Percentiles rank a stretch among this genome's conserved stretches.
phyloP scores from a whole-genome alignment of 441 rosid species.

The Adansonia gregorii region DNA sequence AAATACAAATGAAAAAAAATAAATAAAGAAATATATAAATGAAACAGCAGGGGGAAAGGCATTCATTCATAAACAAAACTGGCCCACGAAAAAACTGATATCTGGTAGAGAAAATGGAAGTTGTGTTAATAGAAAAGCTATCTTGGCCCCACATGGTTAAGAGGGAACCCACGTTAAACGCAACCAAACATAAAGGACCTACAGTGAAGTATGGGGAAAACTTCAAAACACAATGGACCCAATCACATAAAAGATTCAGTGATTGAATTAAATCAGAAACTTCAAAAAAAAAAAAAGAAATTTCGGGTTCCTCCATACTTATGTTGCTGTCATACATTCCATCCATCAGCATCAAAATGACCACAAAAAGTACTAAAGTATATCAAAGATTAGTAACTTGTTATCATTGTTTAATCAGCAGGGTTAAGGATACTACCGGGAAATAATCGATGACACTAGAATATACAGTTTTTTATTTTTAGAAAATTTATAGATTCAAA shows the following conservation, averaged over 20 bases:
- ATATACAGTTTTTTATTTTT: not conserved
- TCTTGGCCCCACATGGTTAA: conserved; percentile 33
- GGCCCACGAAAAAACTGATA: conserved; percentile 35
- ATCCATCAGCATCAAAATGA: conserved; percentile 25
- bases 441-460: not conserved
- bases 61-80: conserved; percentile 14
- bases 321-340: conserved; percentile 40
- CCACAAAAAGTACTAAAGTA: not conserved
- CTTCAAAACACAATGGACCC: conserved; percentile 42
- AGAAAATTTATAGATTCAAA: conserved; percentile 26
- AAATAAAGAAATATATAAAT: not conserved
- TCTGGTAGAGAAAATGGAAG: conserved; percentile 31
- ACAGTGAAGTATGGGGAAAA: conserved; percentile 29
- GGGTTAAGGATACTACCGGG: not conserved
- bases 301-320: conserved; percentile 24
- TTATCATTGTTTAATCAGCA: conserved; percentile 6
- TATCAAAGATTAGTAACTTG: not conserved
- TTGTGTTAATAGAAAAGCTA: conserved; percentile 30
- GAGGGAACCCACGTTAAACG: conserved; percentile 36
- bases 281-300: not conserved
- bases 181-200: conserved; percentile 36
- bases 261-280: conserved; percentile 7
- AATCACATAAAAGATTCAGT: conserved; percentile 26
- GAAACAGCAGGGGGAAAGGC: not conserved
- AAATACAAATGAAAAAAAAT: not conserved